Conservation (phyloP, 768 basidiomycete species). For the Suillus fuscotomentosus region DNA sequence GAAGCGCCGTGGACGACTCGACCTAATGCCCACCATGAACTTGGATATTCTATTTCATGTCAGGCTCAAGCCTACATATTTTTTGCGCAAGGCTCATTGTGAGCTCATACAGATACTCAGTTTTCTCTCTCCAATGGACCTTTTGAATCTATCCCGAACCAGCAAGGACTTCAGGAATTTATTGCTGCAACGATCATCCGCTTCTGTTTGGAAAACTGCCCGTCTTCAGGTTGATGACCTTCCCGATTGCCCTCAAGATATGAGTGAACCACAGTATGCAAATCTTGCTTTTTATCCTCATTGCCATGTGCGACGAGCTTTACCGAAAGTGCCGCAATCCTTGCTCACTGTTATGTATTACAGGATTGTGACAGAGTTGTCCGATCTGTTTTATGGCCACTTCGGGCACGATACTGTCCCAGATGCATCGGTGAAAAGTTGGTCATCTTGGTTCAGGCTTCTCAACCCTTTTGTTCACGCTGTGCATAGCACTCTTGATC, state of each 20-base stretch:
- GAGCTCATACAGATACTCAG: constrained; percentile 32
- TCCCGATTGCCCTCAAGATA: constrained; percentile 43
- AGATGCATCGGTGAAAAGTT: not conserved
- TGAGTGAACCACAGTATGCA: constrained; percentile 44
- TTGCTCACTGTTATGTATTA: not conserved
- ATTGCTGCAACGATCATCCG: constrained; percentile 24
- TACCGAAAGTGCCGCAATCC: not conserved
- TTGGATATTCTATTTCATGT: constrained; percentile 10
- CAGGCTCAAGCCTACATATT: not conserved
- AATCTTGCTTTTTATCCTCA: constrained; percentile 37
- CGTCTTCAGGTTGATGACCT: constrained; percentile 35
- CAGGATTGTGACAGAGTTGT: constrained; percentile 2
- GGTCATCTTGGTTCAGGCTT: not conserved
- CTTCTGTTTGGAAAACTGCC: constrained; percentile 36
- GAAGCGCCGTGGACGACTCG: not conserved
- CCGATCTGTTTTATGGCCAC: not conserved
- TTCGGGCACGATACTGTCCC: constrained; percentile 1
- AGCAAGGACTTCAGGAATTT: constrained; percentile 34
- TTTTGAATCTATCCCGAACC: constrained; percentile 39
- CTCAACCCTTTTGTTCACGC: not conserved
- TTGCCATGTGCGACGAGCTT: not conserved
- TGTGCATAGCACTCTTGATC: not conserved
- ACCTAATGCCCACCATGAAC: constrained; percentile 31
- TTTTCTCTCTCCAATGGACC: constrained; percentile 38
- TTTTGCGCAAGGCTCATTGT: not conserved